A percentile compares a stretch with the other conserved stretches of the same genome.
These are phyloP conservation scores for Euphorbia lathyris DNA, from an alignment of 345 rosid species.

Conservation along the genomic window DNA sequence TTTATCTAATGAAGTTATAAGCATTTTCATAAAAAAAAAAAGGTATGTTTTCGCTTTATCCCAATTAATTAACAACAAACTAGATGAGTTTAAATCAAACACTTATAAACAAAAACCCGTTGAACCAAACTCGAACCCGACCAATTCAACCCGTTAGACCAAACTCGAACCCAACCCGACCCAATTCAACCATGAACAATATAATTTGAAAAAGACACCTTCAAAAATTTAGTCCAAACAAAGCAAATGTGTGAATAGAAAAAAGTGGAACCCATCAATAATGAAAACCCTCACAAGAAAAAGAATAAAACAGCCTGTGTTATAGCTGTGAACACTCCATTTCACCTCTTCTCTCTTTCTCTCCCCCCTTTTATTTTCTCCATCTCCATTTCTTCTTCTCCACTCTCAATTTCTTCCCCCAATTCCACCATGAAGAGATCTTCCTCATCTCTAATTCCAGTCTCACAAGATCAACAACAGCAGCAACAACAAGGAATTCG, in stretches of 20 bases:
- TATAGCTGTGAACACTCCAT: constrained; percentile 45
- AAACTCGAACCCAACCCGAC: no score
- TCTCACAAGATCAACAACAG: neutral
- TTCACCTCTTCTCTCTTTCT: constrained; percentile 30
- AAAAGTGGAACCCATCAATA: constrained; percentile 26
- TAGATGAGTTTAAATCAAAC: no score
- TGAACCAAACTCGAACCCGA: no score
- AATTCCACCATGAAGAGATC: no score
- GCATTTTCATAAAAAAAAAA: no score
- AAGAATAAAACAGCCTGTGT: constrained; percentile 56
- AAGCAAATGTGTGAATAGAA: neutral
- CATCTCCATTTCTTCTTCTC: constrained; percentile 7
- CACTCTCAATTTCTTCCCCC: neutral
- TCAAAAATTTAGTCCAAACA: neutral
- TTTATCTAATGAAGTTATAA: no score
- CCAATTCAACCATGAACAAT: no score
- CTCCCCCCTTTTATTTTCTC: constrained; percentile 2
- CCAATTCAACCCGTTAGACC: no score
- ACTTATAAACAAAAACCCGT: no score
- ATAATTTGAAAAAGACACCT: neutral
- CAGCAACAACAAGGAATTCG: constrained; percentile 29
- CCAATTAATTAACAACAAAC: no score
- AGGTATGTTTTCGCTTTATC: no score
- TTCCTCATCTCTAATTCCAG: neutral
- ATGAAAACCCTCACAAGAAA: neutral